Evolutionary conservation across 139 green algal genomes (phyloP), one percentile per base, ranked within the genome.

Genomic region (Chlorella sp.): DNA sequence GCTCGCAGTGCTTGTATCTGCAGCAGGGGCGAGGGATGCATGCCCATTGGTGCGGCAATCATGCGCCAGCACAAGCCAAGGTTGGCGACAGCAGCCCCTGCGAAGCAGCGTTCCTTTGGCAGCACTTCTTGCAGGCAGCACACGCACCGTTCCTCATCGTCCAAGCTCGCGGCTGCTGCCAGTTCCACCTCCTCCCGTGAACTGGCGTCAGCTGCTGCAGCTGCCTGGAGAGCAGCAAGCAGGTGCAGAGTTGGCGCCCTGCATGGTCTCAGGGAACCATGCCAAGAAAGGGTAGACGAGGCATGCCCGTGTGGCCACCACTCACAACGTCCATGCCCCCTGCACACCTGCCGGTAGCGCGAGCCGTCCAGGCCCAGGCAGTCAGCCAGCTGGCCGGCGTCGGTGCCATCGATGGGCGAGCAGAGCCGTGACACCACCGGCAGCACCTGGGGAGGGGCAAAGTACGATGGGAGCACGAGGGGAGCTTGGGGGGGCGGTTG

Each of bases 371-470:
- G 84, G 19, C 96, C 96, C 48, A 99, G 86, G 87, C 93, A 98
- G 42, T 97, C 90, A 6, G 96, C 96, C 38, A 99, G 82, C 41
- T 87, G 87, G 3, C 85, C 92, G 1, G 85, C 76, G 51, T 98
- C 91, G 12, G 96, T 98, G 61, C 95, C 96, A 46, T 98, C 94
- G 8, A 99, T 97, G 27, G 88, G 85, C 5, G 86, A 87, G 71
- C 90, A 95, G 73, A 99, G 84, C 23, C 96, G 90, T 0, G 87
- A 90, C 41, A 99, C 93, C 59, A 99, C 94, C 0, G 96, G 96
- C 74, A 98, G 93, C 25, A 98, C 84, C 91, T 98, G 90, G n/a
- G n/a, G n/a, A n/a, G n/a, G n/a, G n/a, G n/a, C n/a, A n/a, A n/a
- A n/a, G n/a, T n/a, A n/a, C n/a, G n/a, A n/a, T n/a, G n/a, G n/a